phyloP scores from a whole-genome alignment of 164 flowering plant genomes.

The Magnolia changhungtana region DNA sequence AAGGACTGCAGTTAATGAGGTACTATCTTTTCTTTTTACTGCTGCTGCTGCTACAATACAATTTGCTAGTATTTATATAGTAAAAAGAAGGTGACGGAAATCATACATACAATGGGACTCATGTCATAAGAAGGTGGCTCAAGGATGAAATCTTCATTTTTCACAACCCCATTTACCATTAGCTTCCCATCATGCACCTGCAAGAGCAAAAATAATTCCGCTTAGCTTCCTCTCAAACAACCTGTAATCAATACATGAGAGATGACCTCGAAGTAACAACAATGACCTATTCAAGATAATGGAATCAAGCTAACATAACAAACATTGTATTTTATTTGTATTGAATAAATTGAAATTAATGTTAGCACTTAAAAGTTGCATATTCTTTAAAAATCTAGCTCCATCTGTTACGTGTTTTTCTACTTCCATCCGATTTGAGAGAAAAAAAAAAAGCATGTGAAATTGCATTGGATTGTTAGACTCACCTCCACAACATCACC shows the following conservation, averaged over 20 bases:
- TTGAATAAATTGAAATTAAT: not conserved
- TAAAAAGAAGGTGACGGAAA: slow-evolving; percentile 1
- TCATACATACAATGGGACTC: slow-evolving; percentile 66
- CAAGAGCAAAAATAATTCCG: slow-evolving; percentile 9
- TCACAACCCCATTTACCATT: slow-evolving; percentile 74
- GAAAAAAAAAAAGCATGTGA: not conserved
- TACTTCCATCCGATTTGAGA: no score
- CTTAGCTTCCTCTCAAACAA: not conserved
- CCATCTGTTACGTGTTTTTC: no score
- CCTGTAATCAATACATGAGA: not conserved
- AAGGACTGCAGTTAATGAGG: no score
- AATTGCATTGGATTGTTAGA: not conserved
- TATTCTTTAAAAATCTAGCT: no score
- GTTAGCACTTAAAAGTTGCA: no score
- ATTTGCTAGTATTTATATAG: not conserved
- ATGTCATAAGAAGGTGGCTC: slow-evolving; percentile 85
- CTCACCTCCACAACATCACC: slow-evolving; percentile 93
- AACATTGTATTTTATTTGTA: no score
- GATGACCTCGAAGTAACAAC: not conserved
- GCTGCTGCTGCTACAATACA: not conserved
- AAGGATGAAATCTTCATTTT: slow-evolving; percentile 63
- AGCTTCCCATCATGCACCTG: slow-evolving; percentile 92
- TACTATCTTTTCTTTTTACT: not conserved
- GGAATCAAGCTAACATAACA: not conserved
- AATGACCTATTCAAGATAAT: no score